Evolutionary conservation across 352 stramenopile genomes (phyloP).

Genomic region (Phytophthora citricola): DNA sequence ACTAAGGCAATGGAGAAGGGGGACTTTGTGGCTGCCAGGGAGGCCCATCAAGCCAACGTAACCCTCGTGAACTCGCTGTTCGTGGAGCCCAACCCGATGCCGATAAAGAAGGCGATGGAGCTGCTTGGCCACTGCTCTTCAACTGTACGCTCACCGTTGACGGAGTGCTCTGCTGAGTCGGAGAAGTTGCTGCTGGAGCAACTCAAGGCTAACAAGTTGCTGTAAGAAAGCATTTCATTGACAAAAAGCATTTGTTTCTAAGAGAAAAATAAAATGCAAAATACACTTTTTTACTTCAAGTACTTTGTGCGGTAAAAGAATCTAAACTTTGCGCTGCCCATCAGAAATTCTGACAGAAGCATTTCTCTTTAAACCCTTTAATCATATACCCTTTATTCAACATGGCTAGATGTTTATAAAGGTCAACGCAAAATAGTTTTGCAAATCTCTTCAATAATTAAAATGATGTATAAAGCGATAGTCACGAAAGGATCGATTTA

Average conservation of each 20-base stretch:
- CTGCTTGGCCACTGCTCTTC: constrained; percentile 68
- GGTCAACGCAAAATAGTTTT: too few relatives aligned
- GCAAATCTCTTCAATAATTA: too few relatives aligned
- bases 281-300: too few relatives aligned
- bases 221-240: constrained; percentile 20
- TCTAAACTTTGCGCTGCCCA: too few relatives aligned
- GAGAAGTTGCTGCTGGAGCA: constrained; percentile 52
- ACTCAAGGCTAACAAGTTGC: constrained; percentile 54
- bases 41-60: constrained; percentile 80
- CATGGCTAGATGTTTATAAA: too few relatives aligned
- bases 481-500: too few relatives aligned
- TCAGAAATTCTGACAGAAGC: too few relatives aligned
- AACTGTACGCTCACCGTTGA: constrained; percentile 57
- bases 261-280: background rate
- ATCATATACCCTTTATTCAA: too few relatives aligned
- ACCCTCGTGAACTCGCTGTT: constrained; percentile 47
- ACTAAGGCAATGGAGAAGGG: constrained; percentile 74
- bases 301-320: too few relatives aligned
- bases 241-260: too few relatives aligned
- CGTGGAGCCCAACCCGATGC: constrained; percentile 81
- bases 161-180: constrained; percentile 52
- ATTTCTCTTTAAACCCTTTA: too few relatives aligned
- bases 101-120: constrained; percentile 79
- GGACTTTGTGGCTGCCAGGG: constrained; percentile 67
- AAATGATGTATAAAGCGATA: too few relatives aligned